Evolutionary conservation across 306 rosid genomes (phyloP), one percentile per base, ranked within the genome.

Genomic region (Lupinus albus): DNA sequence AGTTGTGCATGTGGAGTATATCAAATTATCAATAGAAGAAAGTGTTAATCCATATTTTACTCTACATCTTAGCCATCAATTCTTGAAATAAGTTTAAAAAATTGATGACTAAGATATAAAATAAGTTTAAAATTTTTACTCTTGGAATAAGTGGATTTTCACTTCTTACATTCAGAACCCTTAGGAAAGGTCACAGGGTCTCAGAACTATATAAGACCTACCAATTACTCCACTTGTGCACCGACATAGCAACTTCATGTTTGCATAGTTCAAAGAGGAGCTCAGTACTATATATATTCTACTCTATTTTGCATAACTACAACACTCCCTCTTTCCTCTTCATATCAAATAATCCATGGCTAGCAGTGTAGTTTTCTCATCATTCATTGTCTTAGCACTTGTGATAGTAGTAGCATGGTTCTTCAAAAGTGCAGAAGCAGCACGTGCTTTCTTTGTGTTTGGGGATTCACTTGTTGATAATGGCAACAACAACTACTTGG

Each of bases 401-500:
- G 48, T 74, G 0, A 12, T 69, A 28, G 54, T 60, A 68, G 46
- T 70, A 10, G 67, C 67, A 6, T 47, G 74, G 33, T 17, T 68
- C 11, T 70, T 77, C 7, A 59, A 0, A 10, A 80, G 67, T 32
- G 82, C 79, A 11, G 91, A 80, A 25, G 30, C 30, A 49, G 96
- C 80, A 12, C 81, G 94, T 14, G 88, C 96, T 1, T 89, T 89
- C 83, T 80, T 87, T 28, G 96, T 89, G 47, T 89, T 89, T 21
- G 96, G 96, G 12, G 96, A 89, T 52, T 89, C 96, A 0, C 78
- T 89, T 1, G 96, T 89, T 14, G 96, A 89, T 49, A 89, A 42
- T 63, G 96, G 96, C 36, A 89, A 89, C 78, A 89, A 89, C 67
- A 73, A 89, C 63, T 89, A 69, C 77, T 68, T 89, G 55, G 85